Percentiles rank a stretch among this genome's conserved stretches.
These are phyloP conservation scores for Medicago arabica DNA, from an alignment of 306 rosid genomes.

Conservation along the genomic window DNA sequence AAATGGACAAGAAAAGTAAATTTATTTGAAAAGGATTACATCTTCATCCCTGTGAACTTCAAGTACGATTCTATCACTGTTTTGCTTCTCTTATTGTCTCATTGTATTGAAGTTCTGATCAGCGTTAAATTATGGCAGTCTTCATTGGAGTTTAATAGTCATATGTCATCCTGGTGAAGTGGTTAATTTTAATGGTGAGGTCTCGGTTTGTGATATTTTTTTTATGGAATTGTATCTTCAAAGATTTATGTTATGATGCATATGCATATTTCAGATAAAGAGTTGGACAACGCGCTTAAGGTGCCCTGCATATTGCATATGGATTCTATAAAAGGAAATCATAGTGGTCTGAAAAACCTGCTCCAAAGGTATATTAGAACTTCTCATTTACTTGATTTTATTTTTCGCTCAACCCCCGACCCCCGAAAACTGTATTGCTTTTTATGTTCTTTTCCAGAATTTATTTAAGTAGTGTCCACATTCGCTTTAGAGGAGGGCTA, in stretches of 20 bases:
- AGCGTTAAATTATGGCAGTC: constrained; percentile 54
- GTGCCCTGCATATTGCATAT: constrained; percentile 90
- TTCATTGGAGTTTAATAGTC: constrained; percentile 93
- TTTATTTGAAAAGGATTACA: constrained; percentile 84
- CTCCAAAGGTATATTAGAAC: constrained; percentile 75
- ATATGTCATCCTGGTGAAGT: constrained; percentile 93
- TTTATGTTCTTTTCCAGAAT: neutral
- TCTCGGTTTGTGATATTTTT: constrained; percentile 36
- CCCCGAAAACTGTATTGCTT: neutral
- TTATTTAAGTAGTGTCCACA: neutral
- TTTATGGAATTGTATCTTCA: constrained; percentile 31
- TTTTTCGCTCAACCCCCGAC: neutral
- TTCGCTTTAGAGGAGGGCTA: neutral
- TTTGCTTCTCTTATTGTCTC: constrained; percentile 38
- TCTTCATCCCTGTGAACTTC: constrained; percentile 96
- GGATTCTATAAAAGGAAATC: constrained; percentile 98
- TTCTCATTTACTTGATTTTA: constrained; percentile 3
- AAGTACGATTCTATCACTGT: constrained; percentile 57
- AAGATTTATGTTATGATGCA: constrained; percentile 33
- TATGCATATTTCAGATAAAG: constrained; percentile 59
- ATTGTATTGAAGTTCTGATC: constrained; percentile 47
- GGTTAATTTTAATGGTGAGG: constrained; percentile 68
- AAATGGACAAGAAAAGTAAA: constrained; percentile 97
- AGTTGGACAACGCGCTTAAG: constrained; percentile 56
- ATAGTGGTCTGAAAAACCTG: constrained; percentile 83